Evolutionary conservation across 768 basidiomycete genomes (phyloP).

Genomic region (Boletus rufocinnamomeus): DNA sequence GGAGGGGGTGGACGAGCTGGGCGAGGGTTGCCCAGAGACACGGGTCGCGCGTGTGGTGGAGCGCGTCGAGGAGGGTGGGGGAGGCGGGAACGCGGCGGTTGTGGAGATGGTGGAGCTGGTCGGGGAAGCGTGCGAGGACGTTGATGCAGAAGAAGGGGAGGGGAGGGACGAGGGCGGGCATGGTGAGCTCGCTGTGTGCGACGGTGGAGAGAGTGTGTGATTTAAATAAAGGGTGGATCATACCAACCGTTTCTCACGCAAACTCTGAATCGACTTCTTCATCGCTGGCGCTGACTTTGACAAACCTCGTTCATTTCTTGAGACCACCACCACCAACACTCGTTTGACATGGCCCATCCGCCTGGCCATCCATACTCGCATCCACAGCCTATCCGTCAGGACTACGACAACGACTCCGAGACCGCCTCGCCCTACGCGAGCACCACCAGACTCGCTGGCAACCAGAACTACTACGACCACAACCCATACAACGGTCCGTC

Average conservation of each 20-base stretch:
- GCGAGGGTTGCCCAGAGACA: slow-evolving; percentile 61
- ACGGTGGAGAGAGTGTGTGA: neutral
- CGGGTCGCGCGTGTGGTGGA: slow-evolving; percentile 46
- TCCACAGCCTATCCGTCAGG: slow-evolving; percentile 37
- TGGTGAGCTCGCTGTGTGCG: neutral
- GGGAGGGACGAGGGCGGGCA: slow-evolving; percentile 42
- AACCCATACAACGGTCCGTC: slow-evolving; percentile 25
- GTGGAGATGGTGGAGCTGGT: slow-evolving; percentile 40
- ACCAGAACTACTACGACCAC: slow-evolving; percentile 37
- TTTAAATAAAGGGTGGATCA: neutral
- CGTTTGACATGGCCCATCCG: slow-evolving; percentile 39
- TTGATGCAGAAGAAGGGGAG: slow-evolving; percentile 54
- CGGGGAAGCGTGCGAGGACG: slow-evolving; percentile 44
- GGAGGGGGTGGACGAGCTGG: slow-evolving; percentile 60
- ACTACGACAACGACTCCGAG: slow-evolving; percentile 52
- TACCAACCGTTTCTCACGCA: slow-evolving; percentile 22
- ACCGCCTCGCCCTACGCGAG: slow-evolving; percentile 58
- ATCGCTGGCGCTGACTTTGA: slow-evolving; percentile 31
- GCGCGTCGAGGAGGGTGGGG: slow-evolving; percentile 45
- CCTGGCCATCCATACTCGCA: slow-evolving; percentile 40
- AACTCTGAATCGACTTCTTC: slow-evolving; percentile 7
- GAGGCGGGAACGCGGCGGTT: slow-evolving; percentile 35
- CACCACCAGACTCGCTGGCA: slow-evolving; percentile 55
- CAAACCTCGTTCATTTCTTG: slow-evolving; percentile 3
- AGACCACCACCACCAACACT: slow-evolving; percentile 20